phyloP scores from a whole-genome alignment of 225 moss, liverwort and hornwort species.

The Bryoerythrophyllum caledonicum region DNA sequence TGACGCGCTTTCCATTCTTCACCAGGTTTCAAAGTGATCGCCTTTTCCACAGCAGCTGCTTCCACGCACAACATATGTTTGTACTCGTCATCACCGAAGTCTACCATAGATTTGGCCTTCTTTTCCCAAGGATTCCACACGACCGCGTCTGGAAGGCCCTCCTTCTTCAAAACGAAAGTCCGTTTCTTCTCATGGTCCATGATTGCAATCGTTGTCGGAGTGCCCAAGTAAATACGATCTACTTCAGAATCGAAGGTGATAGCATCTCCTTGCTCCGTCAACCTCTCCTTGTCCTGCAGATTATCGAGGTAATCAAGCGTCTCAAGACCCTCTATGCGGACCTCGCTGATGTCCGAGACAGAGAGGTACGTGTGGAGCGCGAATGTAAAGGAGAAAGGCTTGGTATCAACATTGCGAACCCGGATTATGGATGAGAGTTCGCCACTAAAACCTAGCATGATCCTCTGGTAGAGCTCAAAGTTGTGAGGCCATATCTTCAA shows the following conservation, averaged over 20 bases:
- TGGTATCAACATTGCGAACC: slow-evolving; percentile 73
- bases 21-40: slow-evolving; percentile 75
- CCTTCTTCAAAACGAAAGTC: slow-evolving; percentile 86
- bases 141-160: slow-evolving; percentile 92
- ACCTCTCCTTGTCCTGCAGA: slow-evolving; percentile 60
- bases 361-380: slow-evolving; percentile 90
- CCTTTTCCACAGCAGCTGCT: slow-evolving; percentile 88
- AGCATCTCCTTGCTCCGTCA: slow-evolving; percentile 94
- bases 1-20: slow-evolving; percentile 99
- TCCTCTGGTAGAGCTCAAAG: slow-evolving; percentile 85
- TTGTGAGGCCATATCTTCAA: slow-evolving; percentile 88
- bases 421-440: slow-evolving; percentile 75
- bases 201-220: slow-evolving; percentile 90
- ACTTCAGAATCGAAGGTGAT: slow-evolving; percentile 91
- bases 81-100: slow-evolving; percentile 97
- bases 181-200: slow-evolving; percentile 95
- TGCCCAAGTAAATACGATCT: slow-evolving; percentile 83
- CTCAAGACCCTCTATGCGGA: slow-evolving; percentile 92
- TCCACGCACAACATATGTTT: slow-evolving; percentile 93
- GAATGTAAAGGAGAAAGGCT: slow-evolving; percentile 92
- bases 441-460: slow-evolving; percentile 70
- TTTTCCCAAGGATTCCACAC: slow-evolving; percentile 99
- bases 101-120: slow-evolving; percentile 75
- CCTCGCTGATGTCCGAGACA: slow-evolving; percentile 95
- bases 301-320: slow-evolving; percentile 91